Percentiles rank a stretch among this genome's conserved stretches.
Evolutionary conservation across 768 basidiomycete species (phyloP).

Genomic region (Phanerochaete sordida): DNA sequence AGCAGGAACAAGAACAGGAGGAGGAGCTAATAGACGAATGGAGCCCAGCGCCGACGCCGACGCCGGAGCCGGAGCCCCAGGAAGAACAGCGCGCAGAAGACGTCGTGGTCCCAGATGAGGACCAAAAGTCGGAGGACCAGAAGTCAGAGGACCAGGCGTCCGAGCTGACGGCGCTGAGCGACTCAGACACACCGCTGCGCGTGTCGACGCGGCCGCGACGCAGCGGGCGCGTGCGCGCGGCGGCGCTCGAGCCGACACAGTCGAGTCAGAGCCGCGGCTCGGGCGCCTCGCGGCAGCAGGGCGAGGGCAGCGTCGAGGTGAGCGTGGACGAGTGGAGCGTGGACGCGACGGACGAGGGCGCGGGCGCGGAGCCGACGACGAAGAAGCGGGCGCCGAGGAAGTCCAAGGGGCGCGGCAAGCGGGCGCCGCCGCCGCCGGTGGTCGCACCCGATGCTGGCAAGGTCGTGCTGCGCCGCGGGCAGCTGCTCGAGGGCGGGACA

Average conservation of each 20-base stretch:
- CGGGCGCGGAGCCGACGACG: too few relatives aligned
- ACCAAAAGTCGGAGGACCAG: not conserved
- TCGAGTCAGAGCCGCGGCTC: too few relatives aligned
- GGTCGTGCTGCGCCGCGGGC: constrained; percentile 32
- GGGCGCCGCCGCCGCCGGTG: not conserved
- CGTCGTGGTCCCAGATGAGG: too few relatives aligned
- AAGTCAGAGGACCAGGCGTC: constrained; percentile 4
- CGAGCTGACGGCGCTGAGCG: constrained; percentile 12
- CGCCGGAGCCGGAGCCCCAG: too few relatives aligned
- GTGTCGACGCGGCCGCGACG: not conserved
- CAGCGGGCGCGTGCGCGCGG: not conserved
- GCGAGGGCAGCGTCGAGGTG: too few relatives aligned
- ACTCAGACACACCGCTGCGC: not conserved
- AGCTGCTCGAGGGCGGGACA: constrained; percentile 50
- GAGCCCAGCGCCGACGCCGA: too few relatives aligned
- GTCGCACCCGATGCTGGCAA: constrained; percentile 25
- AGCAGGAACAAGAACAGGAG: not conserved
- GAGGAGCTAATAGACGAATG: too few relatives aligned
- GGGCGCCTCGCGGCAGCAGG: too few relatives aligned
- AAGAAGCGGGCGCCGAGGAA: not conserved
- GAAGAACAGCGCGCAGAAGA: too few relatives aligned
- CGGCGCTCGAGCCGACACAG: not conserved
- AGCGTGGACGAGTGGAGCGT: too few relatives aligned
- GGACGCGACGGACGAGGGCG: too few relatives aligned
- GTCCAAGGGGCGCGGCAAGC: not conserved